These are phyloP conservation scores for Aspergillus aculeatinus DNA, from an alignment of 2,329 filamentous ascomycete genomes.

Conservation along the genomic window DNA sequence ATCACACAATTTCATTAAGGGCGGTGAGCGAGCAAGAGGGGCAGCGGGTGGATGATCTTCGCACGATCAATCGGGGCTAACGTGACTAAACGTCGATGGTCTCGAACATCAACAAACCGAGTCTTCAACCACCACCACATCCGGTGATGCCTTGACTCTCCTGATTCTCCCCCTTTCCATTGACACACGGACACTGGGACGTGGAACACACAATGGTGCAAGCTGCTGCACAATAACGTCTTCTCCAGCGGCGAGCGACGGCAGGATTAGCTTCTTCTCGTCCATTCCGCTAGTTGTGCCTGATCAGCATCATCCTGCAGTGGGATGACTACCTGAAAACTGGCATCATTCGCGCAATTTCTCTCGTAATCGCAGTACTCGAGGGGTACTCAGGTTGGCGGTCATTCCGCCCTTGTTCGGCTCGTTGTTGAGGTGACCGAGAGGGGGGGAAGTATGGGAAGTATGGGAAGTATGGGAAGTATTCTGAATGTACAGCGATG, in stretches of 20 bases:
- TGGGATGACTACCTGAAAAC: background rate
- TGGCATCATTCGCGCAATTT: background rate
- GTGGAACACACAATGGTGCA: background rate
- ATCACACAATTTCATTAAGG: background rate
- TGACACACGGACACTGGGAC: background rate
- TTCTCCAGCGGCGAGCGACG: background rate
- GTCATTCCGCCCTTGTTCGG: background rate
- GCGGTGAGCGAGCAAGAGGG: background rate
- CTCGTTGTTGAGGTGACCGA: background rate
- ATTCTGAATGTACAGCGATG: background rate
- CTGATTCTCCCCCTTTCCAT: background rate
- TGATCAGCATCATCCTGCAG: background rate
- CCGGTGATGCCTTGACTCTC: background rate
- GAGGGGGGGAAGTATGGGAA: background rate
- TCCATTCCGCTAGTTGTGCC: background rate
- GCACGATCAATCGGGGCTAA: background rate
- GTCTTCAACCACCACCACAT: background rate
- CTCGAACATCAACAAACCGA: background rate
- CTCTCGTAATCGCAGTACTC: background rate
- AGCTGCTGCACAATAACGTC: background rate
- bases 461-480: background rate
- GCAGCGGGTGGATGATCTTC: background rate
- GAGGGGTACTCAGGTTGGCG: background rate
- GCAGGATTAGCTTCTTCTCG: background rate
- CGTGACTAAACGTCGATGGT: background rate